phyloP scores from a whole-genome alignment of 78 protist species.

The Dictyostelium brefeldianum region DNA sequence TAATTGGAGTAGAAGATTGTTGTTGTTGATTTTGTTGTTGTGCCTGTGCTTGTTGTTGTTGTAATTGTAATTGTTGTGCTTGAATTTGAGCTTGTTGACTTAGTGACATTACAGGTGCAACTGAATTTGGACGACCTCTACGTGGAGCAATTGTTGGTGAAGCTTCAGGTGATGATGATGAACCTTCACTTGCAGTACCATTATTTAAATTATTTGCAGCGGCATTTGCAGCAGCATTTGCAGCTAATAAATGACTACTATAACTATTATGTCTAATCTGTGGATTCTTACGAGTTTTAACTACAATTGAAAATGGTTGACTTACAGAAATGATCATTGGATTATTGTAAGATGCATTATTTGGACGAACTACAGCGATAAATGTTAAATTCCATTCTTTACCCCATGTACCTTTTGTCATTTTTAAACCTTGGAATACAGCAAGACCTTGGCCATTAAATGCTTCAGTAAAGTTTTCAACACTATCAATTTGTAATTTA shows the following conservation, averaged over 20 bases:
- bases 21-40: background rate
- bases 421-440: constrained; percentile 74
- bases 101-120: constrained; percentile 48
- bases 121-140: constrained; percentile 37
- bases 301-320: constrained; percentile 73
- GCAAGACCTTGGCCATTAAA: constrained; percentile 62
- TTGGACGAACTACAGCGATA: constrained; percentile 72
- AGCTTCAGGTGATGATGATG: constrained; percentile 68
- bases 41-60: no score
- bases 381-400: constrained; percentile 73
- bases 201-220: background rate
- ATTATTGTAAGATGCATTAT: constrained; percentile 47
- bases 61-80: background rate
- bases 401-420: constrained; percentile 83
- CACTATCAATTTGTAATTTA: constrained; percentile 68
- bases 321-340: constrained; percentile 49
- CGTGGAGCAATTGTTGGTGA: constrained; percentile 76
- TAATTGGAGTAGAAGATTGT: background rate
- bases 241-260: background rate
- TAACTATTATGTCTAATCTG: constrained; percentile 61
- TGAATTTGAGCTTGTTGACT: background rate
- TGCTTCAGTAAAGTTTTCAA: constrained; percentile 74
- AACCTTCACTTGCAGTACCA: constrained; percentile 45
- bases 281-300: constrained; percentile 76
- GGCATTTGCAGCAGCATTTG: background rate